Conservation (phyloP, 2,329 filamentous ascomycete species). For the Arachnomyces sp. region DNA sequence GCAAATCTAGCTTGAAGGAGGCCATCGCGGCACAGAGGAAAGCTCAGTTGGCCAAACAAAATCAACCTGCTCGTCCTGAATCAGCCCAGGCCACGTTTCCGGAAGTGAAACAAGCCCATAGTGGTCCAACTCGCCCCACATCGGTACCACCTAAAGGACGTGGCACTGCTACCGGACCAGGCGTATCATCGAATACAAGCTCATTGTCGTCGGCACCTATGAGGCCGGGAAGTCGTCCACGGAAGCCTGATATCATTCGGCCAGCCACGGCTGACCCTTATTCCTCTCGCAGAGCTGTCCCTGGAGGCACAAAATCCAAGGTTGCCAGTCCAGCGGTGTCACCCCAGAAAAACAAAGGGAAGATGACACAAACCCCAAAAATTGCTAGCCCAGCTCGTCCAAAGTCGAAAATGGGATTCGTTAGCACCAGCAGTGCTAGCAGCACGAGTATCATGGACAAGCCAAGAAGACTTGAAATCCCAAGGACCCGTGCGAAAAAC, state of each 20-base stretch:
- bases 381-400: conserved; percentile 22
- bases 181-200: conserved; percentile 21
- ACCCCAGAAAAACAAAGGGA: conserved; percentile 16
- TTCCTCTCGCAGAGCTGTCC: conserved; percentile 24
- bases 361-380: conserved; percentile 24
- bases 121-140: conserved; percentile 25
- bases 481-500: too few relatives aligned
- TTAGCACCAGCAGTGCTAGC: conserved; percentile 23
- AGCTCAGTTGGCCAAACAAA: conserved; percentile 30
- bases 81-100: conserved; percentile 51
- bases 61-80: conserved; percentile 47
- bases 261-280: conserved; percentile 52
- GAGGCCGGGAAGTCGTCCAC: conserved; percentile 36
- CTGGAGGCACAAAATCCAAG: conserved; percentile 13
- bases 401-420: conserved; percentile 24
- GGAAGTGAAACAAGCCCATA: conserved; percentile 29
- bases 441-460: conserved; percentile 14
- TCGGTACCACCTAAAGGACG: conserved; percentile 21
- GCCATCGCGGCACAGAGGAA: conserved; percentile 80
- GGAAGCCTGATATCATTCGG: conserved; percentile 31
- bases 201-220: conserved; percentile 53
- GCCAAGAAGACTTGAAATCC: conserved; percentile 26
- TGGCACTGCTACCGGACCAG: conserved; percentile 26
- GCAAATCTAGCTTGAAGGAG: conserved; percentile 60
- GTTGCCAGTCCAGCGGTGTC: conserved; percentile 20